Percentiles rank a stretch among this genome's conserved stretches.
These are phyloP conservation scores for Fusarium sp. DNA, from an alignment of 2,329 filamentous ascomycete species.

Conservation along the genomic window DNA sequence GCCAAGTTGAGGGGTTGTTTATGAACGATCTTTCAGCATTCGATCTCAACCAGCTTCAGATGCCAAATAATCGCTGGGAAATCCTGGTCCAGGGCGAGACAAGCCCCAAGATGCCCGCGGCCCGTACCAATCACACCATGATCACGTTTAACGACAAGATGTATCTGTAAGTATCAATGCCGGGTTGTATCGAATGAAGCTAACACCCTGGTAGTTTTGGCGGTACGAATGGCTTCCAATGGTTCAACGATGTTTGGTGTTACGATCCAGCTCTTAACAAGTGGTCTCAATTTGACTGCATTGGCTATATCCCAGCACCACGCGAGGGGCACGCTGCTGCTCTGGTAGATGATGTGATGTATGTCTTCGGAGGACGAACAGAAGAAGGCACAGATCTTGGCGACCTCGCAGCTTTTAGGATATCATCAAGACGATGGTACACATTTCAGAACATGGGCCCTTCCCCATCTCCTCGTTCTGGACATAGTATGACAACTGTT, in stretches of 20 bases:
- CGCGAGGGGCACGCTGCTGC: conserved; percentile 95
- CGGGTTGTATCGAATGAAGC: neutral
- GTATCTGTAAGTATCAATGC: conserved; percentile 75
- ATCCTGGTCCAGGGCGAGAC: conserved; percentile 76
- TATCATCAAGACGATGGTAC: conserved; percentile 90
- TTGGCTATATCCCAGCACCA: conserved; percentile 94
- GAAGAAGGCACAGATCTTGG: conserved; percentile 93
- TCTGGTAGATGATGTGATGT: conserved; percentile 98
- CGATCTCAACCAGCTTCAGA: conserved; percentile 93
- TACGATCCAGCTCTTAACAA: conserved; percentile 85
- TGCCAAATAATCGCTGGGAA: conserved; percentile 92
- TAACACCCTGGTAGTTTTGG: conserved; percentile 73
- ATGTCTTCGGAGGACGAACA: conserved; percentile 95
- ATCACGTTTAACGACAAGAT: conserved; percentile 93
- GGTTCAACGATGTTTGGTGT: conserved; percentile 99
- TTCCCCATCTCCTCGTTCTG: conserved; percentile 90
- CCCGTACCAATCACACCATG: conserved; percentile 93
- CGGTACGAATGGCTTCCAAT: conserved; percentile 92
- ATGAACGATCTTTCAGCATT: conserved; percentile 98
- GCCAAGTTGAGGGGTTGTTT: conserved; percentile 96
- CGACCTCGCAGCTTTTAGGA: conserved; percentile 83
- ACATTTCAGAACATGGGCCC: conserved; percentile 99
- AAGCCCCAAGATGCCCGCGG: conserved; percentile 73
- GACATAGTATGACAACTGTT: conserved; percentile 96
- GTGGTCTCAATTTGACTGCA: conserved; percentile 93